Conservation (phyloP, 2,329 filamentous ascomycete species). For the Parafenestella ontariensis region DNA sequence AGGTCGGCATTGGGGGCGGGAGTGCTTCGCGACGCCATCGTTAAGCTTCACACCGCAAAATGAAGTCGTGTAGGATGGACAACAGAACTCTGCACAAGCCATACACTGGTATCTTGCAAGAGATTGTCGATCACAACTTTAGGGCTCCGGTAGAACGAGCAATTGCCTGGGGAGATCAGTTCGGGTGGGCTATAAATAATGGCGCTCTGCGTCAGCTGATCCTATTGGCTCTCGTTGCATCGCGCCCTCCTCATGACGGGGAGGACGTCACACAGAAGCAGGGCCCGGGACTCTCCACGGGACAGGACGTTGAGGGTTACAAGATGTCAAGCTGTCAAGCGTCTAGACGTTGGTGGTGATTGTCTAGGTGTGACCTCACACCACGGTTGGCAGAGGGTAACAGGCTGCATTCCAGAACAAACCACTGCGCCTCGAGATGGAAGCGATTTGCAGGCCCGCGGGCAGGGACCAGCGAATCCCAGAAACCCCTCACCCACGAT, state of each 20-base stretch:
- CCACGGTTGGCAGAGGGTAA: slow-evolving; percentile 1
- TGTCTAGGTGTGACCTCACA: slow-evolving; percentile 8
- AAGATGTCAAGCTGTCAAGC: slow-evolving; percentile 11
- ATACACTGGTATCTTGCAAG: slow-evolving; percentile 2
- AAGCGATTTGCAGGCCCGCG: slow-evolving; percentile 29
- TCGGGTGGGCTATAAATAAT: slow-evolving; percentile 14
- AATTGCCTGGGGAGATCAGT: slow-evolving; percentile 4
- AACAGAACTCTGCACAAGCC: slow-evolving; percentile 1
- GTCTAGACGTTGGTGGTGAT: slow-evolving; percentile 5
- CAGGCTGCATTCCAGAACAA: slow-evolving; percentile 32
- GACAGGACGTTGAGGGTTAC: slow-evolving; percentile 5
- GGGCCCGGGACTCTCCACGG: slow-evolving; percentile 13
- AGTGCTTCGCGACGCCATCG: neutral
- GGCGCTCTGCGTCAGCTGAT: neutral
- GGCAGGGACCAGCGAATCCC: slow-evolving; percentile 24
- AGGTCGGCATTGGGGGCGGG: neutral
- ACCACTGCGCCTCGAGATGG: slow-evolving; percentile 15
- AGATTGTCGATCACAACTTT: slow-evolving; percentile 12
- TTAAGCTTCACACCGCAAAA: neutral
- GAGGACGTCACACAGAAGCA: slow-evolving; percentile 14
- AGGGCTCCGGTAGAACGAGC: slow-evolving; percentile 10
- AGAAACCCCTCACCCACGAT: slow-evolving; percentile 10
- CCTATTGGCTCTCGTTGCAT: slow-evolving; percentile 4
- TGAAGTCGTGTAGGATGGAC: neutral
- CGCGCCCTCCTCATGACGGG: neutral